These are phyloP conservation scores for Nymphaea thermarum DNA, from an alignment of 164 flowering plant genomes.

Conservation along the genomic window DNA sequence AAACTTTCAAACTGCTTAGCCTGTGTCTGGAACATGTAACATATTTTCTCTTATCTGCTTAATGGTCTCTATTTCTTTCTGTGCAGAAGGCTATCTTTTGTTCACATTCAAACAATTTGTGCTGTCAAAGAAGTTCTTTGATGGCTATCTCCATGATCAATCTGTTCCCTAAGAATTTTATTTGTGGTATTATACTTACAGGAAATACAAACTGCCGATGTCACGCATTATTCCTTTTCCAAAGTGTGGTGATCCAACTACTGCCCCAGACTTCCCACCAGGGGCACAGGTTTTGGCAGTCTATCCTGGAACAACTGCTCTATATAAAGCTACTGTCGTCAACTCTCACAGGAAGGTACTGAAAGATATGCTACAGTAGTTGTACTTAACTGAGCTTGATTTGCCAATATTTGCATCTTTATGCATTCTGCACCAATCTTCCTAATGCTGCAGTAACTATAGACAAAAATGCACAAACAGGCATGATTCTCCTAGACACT, in stretches of 20 bases:
- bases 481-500: neutral
- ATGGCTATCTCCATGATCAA: no score
- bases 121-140: no score
- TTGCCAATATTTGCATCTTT: neutral
- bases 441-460: neutral
- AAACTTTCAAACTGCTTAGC: no score
- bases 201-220: conserved; percentile 61
- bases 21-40: no score
- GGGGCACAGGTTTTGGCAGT: conserved; percentile 91
- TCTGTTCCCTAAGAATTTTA: no score
- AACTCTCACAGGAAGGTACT: conserved; percentile 66
- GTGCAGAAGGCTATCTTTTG: no score
- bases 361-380: neutral
- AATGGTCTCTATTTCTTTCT: no score
- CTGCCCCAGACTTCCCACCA: conserved; percentile 56
- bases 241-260: conserved; percentile 58
- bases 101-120: no score
- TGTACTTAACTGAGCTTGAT: neutral
- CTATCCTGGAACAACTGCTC: conserved; percentile 88
- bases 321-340: conserved; percentile 93
- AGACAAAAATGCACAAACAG: neutral
- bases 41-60: no score
- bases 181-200: neutral
- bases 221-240: conserved; percentile 77
- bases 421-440: neutral